Base-by-base conservation (phyloP, 257 asterid genomes). In the Capsicum rhomboideum region DNA sequence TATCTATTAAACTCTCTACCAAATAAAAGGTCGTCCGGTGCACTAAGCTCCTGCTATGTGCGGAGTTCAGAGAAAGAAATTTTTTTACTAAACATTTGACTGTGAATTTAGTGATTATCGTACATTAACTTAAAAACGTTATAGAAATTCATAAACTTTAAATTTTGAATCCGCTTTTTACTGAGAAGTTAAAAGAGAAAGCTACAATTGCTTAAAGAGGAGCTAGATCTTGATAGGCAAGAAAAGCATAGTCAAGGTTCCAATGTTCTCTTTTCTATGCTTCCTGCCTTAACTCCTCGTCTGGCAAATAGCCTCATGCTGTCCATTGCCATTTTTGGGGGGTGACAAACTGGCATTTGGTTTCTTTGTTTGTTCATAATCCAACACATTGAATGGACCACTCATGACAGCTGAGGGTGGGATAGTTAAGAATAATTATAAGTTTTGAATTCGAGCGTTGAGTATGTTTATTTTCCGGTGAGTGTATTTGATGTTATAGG, bases 171-270 rank as follows among this genome's bases (percentile, higher is more conserved):
- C n/a, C n/a, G n/a, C n/a, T n/a, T n/a, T n/a, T n/a, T n/a, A n/a
- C n/a, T n/a, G n/a, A n/a, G n/a, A n/a, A n/a, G 37, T 34, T 34
- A 34, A 34, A 34, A 34, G 37, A 34, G 37, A 5, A 34, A 34
- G 37, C 37, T 34, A 34, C 37, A 34, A 40, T 44, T 74, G 58
- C 8, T 46, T 74, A 46, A 13, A 74, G 58, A 46, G 58, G 58
- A 74, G 58, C 8, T 3, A 74, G 90, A 87, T 87, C 89, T 90
- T 86, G 85, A 26, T 64, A 86, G 84, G 89, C 83, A 91, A 90
- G 90, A 90, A 90, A 93, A 89, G 92, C 93, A 89, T 14, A 26
- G 26, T 26, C 3, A 75, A 75, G n/a, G 44, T 49, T 75, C 63
- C 44, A 49, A 26, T 13, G 42, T 75, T 26, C 44, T 50, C 81